Percentiles rank a stretch among this genome's conserved stretches.
phyloP scores from a whole-genome alignment of 225 moss, liverwort and hornwort genomes.

The Pleurozium schreberi region DNA sequence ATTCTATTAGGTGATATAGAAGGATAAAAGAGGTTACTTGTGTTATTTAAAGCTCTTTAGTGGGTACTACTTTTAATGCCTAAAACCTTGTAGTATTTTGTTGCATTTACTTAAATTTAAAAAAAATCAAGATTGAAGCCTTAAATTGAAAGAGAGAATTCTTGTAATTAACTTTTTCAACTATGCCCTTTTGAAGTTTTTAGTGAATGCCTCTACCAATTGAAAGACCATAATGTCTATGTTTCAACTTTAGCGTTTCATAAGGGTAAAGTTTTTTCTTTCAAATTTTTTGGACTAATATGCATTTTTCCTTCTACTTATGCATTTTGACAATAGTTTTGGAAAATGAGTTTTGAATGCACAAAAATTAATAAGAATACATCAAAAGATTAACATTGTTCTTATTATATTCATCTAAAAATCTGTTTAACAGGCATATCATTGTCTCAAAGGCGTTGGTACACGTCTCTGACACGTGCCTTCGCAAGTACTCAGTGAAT shows the following conservation, averaged over 20 bases:
- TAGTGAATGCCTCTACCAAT: no score
- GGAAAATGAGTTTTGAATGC: not conserved
- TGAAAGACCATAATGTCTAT: not conserved
- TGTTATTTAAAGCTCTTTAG: not conserved
- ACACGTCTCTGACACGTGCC: not conserved
- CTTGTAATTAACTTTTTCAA: not conserved
- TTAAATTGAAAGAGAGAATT: no score
- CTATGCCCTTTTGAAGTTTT: not conserved
- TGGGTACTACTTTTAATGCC: not conserved
- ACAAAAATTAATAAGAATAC: not conserved
- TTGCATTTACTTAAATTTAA: no score
- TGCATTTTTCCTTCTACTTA: no score
- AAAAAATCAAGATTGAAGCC: no score
- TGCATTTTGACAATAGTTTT: not conserved
- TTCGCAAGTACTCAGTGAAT: not conserved
- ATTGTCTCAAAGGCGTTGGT: not conserved
- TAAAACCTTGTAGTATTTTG: not conserved
- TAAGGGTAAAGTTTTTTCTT: not conserved
- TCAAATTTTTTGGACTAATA: not conserved
- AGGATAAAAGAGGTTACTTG: not conserved
- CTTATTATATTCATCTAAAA: not conserved
- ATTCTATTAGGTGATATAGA: not conserved
- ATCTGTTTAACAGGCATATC: not conserved
- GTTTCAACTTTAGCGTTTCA: not conserved
- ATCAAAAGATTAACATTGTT: not conserved